Evolutionary conservation across 2,329 filamentous ascomycete species (phyloP), one percentile per base, ranked within the genome.

Genomic region (Colletotrichum truncatum): DNA sequence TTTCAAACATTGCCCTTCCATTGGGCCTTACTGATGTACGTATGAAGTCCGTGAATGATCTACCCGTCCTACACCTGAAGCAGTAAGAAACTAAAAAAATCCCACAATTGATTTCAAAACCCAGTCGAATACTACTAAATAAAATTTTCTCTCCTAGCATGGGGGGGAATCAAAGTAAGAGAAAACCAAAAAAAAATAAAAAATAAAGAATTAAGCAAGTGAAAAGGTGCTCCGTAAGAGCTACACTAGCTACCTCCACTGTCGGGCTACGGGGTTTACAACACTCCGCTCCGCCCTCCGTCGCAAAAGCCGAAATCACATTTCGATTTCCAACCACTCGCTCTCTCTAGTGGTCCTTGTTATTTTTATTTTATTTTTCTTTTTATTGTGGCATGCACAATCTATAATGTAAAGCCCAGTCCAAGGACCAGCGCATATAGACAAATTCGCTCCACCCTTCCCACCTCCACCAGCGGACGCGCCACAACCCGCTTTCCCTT

Each of bases 221-320:
- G n/a, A n/a, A n/a, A n/a, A n/a, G n/a, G n/a, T n/a, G n/a, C n/a
- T n/a, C n/a, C n/a, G n/a, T n/a, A n/a, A n/a, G n/a, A n/a, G n/a
- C n/a, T n/a, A n/a, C n/a, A n/a, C n/a, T n/a, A n/a, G n/a, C n/a
- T n/a, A n/a, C 49, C 34, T 28, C 26, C 56, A 49, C 26, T 23
- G 18, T 62, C 62, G 56, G 48, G 36, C 48, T 48, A 23, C 62
- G 62, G 62, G 41, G 62, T 64, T 64, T 64, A 43, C 62, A 61
- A 60, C 25, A 53, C 36, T 49, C 62, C 62, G 62, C 39, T 32
- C 56, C 61, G 61, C 61, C 55, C 62, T 64, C 62, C 48, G 62
- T 41, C 48, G 51, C 54, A 54, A 64, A 64, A 48, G 56, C 62
- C 56, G 62, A 61, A 26, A 55, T 61, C 34, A 62, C n/a, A 48